Conservation (phyloP, 257 asterid genomes). For the Cynanchum wilfordii region DNA sequence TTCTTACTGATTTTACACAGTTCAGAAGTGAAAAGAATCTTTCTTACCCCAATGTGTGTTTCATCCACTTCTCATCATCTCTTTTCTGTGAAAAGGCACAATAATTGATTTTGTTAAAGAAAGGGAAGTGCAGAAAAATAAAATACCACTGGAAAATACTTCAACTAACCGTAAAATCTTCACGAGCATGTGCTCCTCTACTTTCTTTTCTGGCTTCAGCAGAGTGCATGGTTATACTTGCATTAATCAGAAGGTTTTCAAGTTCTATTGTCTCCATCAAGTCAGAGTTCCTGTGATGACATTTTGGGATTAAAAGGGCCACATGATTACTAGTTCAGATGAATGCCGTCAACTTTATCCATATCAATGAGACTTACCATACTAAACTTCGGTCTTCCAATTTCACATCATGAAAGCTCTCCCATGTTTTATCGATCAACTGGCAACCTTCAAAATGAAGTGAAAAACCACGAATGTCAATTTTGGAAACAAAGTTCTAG, state of each 20-base stretch:
- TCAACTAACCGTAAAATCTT: slow-evolving; percentile 82
- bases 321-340: slow-evolving; percentile 4
- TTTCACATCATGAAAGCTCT: slow-evolving; percentile 82
- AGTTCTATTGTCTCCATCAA: slow-evolving; percentile 90
- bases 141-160: neutral
- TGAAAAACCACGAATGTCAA: slow-evolving; percentile 1
- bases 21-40: neutral
- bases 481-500: neutral
- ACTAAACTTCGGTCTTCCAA: slow-evolving; percentile 83
- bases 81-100: slow-evolving; percentile 57
- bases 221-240: slow-evolving; percentile 96
- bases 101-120: slow-evolving; percentile 17
- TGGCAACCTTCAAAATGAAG: slow-evolving; percentile 59
- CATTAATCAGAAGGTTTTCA: slow-evolving; percentile 91
- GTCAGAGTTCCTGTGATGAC: slow-evolving; percentile 74
- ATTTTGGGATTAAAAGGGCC: neutral
- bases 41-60: slow-evolving; percentile 83
- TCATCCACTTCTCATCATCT: slow-evolving; percentile 94
- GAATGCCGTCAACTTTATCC: slow-evolving; percentile 1
- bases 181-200: slow-evolving; percentile 99
- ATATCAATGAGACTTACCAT: slow-evolving; percentile 46
- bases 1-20: neutral
- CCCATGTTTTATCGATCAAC: slow-evolving; percentile 89
- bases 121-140: slow-evolving; percentile 1
- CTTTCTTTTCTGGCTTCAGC: slow-evolving; percentile 99